phyloP scores from a whole-genome alignment of 73 alveolate species.

The Symbiodinium pilosum region DNA sequence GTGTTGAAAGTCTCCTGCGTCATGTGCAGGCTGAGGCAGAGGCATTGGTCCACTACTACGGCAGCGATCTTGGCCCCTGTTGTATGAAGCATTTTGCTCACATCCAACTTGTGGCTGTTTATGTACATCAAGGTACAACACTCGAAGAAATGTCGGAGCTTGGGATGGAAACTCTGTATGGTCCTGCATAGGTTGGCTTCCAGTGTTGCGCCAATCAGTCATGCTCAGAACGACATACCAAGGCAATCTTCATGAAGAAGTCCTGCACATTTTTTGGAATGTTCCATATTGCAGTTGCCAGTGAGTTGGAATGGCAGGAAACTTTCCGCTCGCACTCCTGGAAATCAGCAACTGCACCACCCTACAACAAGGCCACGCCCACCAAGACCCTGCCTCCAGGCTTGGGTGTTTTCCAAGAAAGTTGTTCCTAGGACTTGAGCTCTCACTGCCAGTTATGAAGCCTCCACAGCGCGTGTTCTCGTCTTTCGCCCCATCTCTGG shows the following conservation, averaged over 20 bases:
- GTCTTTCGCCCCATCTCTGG: slow-evolving; percentile 70
- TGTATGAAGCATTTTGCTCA: too few species aligned
- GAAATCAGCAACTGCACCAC: background rate
- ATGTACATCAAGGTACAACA: background rate
- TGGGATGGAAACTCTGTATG: background rate
- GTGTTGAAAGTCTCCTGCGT: background rate
- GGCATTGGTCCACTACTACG: slow-evolving; percentile 62
- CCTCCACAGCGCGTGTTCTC: slow-evolving; percentile 71
- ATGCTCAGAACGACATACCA: background rate
- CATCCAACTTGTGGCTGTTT: background rate
- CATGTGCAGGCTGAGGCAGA: slow-evolving; percentile 40
- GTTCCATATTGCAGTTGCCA: background rate
- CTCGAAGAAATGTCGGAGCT: slow-evolving; percentile 38
- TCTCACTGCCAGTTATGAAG: slow-evolving; percentile 57
- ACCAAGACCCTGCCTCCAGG: background rate
- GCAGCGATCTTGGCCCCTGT: background rate
- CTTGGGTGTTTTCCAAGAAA: background rate
- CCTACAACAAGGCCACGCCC: background rate
- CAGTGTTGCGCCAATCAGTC: too few species aligned
- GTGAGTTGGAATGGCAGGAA: background rate
- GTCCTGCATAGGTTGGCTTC: too few species aligned
- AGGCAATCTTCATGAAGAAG: background rate
- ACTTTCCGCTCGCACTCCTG: slow-evolving; percentile 12
- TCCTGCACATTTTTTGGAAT: background rate
- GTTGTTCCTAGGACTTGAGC: background rate